Percentiles rank a stretch among this genome's conserved stretches.
These are phyloP conservation scores for Microdochium paspali DNA, from an alignment of 2,329 filamentous ascomycete species.

Conservation along the genomic window DNA sequence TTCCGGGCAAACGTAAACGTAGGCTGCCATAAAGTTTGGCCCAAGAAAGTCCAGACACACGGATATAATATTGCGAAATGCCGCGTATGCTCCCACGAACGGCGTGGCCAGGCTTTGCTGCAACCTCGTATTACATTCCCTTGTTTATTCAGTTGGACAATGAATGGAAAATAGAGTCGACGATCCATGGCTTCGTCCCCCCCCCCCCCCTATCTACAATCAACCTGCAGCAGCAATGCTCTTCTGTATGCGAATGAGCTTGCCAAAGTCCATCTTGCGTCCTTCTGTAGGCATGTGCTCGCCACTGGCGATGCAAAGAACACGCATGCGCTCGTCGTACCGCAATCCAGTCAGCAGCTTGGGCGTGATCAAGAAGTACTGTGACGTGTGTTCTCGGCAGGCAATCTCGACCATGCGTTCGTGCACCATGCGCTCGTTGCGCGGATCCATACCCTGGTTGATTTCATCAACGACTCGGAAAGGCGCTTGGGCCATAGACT, in stretches of 20 bases:
- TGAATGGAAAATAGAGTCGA: no score
- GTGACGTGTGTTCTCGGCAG: constrained; percentile 67
- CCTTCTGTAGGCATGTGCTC: constrained; percentile 56
- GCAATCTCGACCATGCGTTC: constrained; percentile 97
- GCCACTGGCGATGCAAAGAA: constrained; percentile 88
- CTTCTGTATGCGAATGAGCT: constrained; percentile 34
- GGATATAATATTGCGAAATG: no score
- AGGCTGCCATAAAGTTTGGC: no score
- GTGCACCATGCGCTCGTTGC: constrained; percentile 97
- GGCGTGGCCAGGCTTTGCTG: no score
- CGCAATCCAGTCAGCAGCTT: constrained; percentile 80
- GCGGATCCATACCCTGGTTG: constrained; percentile 98
- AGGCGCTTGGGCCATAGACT: constrained; percentile 84
- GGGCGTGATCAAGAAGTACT: constrained; percentile 96
- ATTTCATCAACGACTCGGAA: constrained; percentile 99
- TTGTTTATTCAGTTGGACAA: no score
- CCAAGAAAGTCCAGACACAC: no score
- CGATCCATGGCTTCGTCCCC: background rate
- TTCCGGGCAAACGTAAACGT: no score
- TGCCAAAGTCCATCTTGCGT: constrained; percentile 37
- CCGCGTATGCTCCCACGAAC: no score
- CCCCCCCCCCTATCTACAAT: background rate
- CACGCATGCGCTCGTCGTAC: constrained; percentile 85
- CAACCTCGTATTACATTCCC: no score
- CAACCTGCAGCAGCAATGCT: constrained; percentile 23